Evolutionary conservation across 176 grass and related monocot genomes (phyloP).

Genomic region (maize (Zea mays)): DNA sequence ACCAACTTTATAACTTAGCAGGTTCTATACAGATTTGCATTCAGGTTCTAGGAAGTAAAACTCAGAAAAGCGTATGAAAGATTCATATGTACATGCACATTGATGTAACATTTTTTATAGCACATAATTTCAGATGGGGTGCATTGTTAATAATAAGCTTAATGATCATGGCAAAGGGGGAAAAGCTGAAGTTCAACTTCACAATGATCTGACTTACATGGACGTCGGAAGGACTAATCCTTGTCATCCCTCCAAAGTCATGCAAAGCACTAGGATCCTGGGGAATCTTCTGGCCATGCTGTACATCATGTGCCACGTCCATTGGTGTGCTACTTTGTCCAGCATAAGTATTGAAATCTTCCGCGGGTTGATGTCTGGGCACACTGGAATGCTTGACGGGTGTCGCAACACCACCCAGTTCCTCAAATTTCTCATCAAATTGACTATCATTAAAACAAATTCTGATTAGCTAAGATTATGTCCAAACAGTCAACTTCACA

Average conservation of each 20-base stretch:
- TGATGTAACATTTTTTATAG: background rate
- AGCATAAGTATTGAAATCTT: slow-evolving; percentile 36
- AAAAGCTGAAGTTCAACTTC: slow-evolving; percentile 4
- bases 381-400: slow-evolving; percentile 35
- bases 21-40: slow-evolving; percentile 19
- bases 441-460: slow-evolving; percentile 56
- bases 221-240: slow-evolving; percentile 84
- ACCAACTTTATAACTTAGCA: background rate
- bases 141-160: slow-evolving; percentile 1
- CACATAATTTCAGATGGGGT: background rate
- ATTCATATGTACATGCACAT: slow-evolving; percentile 23
- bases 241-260: slow-evolving; percentile 84
- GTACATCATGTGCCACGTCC: slow-evolving; percentile 41
- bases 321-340: slow-evolving; percentile 43
- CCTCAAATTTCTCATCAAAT: slow-evolving; percentile 93
- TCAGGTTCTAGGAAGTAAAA: background rate
- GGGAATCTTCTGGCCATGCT: slow-evolving; percentile 39
- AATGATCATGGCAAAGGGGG: background rate
- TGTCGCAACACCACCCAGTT: slow-evolving; percentile 59
- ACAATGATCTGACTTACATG: slow-evolving; percentile 54
- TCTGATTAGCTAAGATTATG: slow-evolving; percentile 33
- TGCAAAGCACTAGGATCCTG: slow-evolving; percentile 56
- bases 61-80: slow-evolving; percentile 20
- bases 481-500: slow-evolving; percentile 19
- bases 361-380: slow-evolving; percentile 21